Base-by-base conservation (phyloP, 495 filamentous ascomycete species). In the Penicillium cosmopolitanum region DNA sequence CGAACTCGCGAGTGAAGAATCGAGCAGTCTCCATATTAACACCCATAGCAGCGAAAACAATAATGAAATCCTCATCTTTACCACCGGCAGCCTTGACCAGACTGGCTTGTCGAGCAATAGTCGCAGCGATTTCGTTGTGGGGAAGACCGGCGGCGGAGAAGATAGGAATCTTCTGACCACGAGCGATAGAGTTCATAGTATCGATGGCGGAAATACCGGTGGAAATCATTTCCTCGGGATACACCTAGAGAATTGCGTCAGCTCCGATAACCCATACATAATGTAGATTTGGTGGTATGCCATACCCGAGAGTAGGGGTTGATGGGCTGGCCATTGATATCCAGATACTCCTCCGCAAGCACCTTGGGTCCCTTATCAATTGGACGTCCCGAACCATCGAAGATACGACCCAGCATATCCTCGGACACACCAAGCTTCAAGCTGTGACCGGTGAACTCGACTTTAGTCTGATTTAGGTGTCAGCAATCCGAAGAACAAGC, bases 301-400 rank as follows among this genome's bases (percentile, higher is more conserved):
- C 85, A 68, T 81, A 96, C 94, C 80, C 96, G 86, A 36, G 93
- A 92, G 78, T 97, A 98, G 46, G 96, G 96, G 75, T 99, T 99
- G 77, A 99, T 99, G 47, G 96, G 95, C 74, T 91, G 93, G 72
- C 96, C 96, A 79, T 99, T 99, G 82, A 98, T 99, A 75, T 99
- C 96, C 65, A 99, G 80, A 71, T 93, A 97, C 62, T 99, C 94
- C 75, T 99, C 96, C 35, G 96, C 94, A 56, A 99, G 78, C 64
- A 99, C 96, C 80, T 97, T 97, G 18, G 96, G 96, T 25, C 96
- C 96, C 80, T 98, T 98, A 78, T 99, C 96, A 69, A 98, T 98
- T 50, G 96, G 87, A 74, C 93, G 87, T 64, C 96, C 96, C 40
- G 94, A 97, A 69, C 96, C 96, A 78, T 99, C 93, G 73, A 99